phyloP scores from a whole-genome alignment of 495 filamentous ascomycete species.

The Pyrenula aspistea region DNA sequence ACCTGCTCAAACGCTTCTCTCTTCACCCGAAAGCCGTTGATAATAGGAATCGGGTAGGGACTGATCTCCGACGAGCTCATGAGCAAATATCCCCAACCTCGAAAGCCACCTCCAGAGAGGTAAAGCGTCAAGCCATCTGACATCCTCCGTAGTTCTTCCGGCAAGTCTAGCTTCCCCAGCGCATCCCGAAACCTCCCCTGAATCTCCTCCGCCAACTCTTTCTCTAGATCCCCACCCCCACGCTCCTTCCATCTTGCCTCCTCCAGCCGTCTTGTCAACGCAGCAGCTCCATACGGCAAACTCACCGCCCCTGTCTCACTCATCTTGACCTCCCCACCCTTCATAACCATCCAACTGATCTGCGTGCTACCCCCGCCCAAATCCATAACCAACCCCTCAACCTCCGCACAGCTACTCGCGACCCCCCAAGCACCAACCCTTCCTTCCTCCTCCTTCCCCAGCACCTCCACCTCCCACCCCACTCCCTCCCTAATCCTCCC shows the following conservation, averaged over 20 bases:
- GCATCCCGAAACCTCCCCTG: constrained; percentile 45
- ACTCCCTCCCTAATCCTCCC: constrained; percentile 45
- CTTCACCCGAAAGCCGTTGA: constrained; percentile 65
- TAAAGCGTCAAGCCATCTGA: constrained; percentile 60
- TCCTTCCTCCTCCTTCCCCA: constrained; percentile 73
- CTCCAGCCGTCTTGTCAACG: constrained; percentile 50
- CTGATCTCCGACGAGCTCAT: constrained; percentile 52
- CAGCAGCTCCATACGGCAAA: constrained; percentile 82
- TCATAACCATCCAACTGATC: constrained; percentile 68
- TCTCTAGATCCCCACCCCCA: constrained; percentile 15
- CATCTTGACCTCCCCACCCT: constrained; percentile 36
- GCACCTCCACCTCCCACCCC: constrained; percentile 54
- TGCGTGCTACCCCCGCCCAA: constrained; percentile 86
- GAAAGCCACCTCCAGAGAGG: constrained; percentile 81
- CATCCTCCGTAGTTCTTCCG: constrained; percentile 31
- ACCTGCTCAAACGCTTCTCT: constrained; percentile 51
- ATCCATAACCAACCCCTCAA: constrained; percentile 71
- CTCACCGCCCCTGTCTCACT: constrained; percentile 33
- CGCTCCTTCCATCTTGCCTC: constrained; percentile 20
- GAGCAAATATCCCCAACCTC: constrained; percentile 80
- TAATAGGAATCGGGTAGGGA: constrained; percentile 74
- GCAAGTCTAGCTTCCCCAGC: constrained; percentile 43
- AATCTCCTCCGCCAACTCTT: constrained; percentile 43
- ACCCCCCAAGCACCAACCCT: constrained; percentile 75
- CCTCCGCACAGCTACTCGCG: constrained; percentile 56